A percentile compares a stretch with the other conserved stretches of the same genome.
These are phyloP conservation scores for Sodiomyces alkalinus DNA, from an alignment of 2,329 filamentous ascomycete genomes.

Conservation along the genomic window DNA sequence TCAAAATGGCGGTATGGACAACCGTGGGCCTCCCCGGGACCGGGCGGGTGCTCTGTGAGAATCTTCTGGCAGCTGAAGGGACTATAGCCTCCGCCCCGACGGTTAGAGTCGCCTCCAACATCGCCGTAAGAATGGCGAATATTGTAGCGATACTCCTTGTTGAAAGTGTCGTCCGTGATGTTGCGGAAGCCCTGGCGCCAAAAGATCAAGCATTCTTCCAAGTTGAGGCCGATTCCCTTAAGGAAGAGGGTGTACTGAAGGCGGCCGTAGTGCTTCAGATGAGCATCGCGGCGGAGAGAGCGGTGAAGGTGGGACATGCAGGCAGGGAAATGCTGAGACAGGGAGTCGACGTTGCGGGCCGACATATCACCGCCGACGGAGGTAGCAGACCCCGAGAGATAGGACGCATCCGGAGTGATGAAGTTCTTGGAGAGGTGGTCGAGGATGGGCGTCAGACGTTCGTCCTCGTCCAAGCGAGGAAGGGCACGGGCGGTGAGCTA, in stretches of 20 bases:
- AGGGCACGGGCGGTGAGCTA: conserved; percentile 82
- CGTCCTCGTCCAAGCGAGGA: conserved; percentile 88
- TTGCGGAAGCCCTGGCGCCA: conserved; percentile 80
- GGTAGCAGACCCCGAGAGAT: conserved; percentile 46
- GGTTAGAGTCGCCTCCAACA: conserved; percentile 81
- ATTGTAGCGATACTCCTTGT: conserved; percentile 96
- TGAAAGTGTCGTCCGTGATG: conserved; percentile 86
- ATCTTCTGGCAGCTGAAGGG: conserved; percentile 94
- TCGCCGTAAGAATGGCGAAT: conserved; percentile 91
- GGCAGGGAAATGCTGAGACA: conserved; percentile 72
- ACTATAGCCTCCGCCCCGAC: conserved; percentile 73
- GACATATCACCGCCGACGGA: conserved; percentile 60
- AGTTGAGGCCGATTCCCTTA: conserved; percentile 79
- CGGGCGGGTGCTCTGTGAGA: conserved; percentile 73
- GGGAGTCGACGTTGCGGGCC: conserved; percentile 62
- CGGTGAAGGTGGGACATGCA: conserved; percentile 91
- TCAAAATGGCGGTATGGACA: conserved; percentile 92
- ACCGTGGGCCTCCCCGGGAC: conserved; percentile 81
- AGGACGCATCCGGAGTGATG: conserved; percentile 74
- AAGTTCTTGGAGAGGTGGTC: conserved; percentile 89
- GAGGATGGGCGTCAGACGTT: conserved; percentile 58
- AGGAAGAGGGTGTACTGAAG: conserved; percentile 94
- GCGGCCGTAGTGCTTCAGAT: conserved; percentile 86
- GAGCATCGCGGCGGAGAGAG: conserved; percentile 70
- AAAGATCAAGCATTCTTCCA: conserved; percentile 87